Conservation (phyloP, 257 asterid species). For the Penstemon barbatus region DNA sequence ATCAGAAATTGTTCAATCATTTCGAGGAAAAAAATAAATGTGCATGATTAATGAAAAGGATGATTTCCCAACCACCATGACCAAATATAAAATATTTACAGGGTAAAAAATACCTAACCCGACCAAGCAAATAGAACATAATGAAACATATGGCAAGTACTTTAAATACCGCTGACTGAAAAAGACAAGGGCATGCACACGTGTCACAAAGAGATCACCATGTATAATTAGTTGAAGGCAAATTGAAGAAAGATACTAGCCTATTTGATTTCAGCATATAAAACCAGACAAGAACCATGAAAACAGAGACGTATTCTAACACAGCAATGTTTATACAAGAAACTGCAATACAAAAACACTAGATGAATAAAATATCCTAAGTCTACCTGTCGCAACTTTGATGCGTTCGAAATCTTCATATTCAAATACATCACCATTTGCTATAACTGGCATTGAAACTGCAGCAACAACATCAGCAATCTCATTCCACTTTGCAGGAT, state of each 20-base stretch:
- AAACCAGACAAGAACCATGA: neutral
- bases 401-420: constrained; percentile 79
- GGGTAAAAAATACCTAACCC: neutral
- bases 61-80: constrained; percentile 5
- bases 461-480: constrained; percentile 89
- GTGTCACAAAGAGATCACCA: neutral
- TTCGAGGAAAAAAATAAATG: constrained; percentile 9
- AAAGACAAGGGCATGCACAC: constrained; percentile 14
- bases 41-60: neutral
- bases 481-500: constrained; percentile 92
- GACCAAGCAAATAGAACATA: constrained; percentile 13
- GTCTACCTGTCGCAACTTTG: constrained; percentile 74
- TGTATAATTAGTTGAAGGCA: neutral
- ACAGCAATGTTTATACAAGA: neutral
- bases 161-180: constrained; percentile 22
- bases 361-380: neutral
- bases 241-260: neutral
- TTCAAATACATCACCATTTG: constrained; percentile 91
- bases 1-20: neutral
- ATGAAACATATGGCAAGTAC: constrained; percentile 14
- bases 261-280: constrained; percentile 1
- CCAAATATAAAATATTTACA: constrained; percentile 5
- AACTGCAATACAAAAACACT: constrained; percentile 1
- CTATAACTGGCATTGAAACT: constrained; percentile 87
- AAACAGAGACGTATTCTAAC: neutral